These are phyloP conservation scores for Aaosphaeria arxii DNA, from an alignment of 2,329 filamentous ascomycete genomes.

Conservation along the genomic window DNA sequence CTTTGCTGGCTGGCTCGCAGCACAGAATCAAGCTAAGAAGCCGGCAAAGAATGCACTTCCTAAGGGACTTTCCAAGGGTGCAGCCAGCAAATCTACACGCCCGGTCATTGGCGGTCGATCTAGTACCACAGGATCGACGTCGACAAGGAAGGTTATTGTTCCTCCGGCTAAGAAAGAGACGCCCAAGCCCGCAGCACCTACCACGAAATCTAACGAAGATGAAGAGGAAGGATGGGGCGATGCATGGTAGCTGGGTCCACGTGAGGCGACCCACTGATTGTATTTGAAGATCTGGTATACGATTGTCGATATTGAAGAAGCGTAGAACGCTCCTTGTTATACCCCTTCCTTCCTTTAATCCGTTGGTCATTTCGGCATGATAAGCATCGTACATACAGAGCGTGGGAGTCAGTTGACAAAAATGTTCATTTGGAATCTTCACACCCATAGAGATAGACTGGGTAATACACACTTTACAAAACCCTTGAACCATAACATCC, in stretches of 20 bases:
- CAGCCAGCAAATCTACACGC: constrained; percentile 32
- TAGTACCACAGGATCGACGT: constrained; percentile 23
- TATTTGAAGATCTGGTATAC: not conserved
- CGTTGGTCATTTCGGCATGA: no score
- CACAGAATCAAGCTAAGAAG: constrained; percentile 75
- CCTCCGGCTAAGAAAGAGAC: constrained; percentile 25
- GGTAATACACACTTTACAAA: no score
- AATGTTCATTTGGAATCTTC: no score
- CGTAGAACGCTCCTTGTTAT: not conserved
- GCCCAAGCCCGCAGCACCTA: constrained; percentile 27
- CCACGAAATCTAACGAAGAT: constrained; percentile 39
- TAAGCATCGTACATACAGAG: no score
- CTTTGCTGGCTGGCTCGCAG: constrained; percentile 92
- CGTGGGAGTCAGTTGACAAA: no score
- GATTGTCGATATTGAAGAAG: not conserved
- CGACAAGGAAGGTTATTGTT: not conserved
- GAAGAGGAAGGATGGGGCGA: constrained; percentile 39
- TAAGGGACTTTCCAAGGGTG: constrained; percentile 73
- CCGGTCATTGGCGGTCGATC: constrained; percentile 26
- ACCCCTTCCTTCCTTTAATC: not conserved
- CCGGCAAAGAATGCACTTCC: constrained; percentile 65
- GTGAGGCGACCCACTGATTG: no score
- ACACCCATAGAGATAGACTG: no score
- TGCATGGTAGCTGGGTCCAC: constrained; percentile 25
- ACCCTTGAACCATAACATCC: no score